phyloP scores from a whole-genome alignment of 2,329 filamentous ascomycete species.

The Xylariaceae sp. region DNA sequence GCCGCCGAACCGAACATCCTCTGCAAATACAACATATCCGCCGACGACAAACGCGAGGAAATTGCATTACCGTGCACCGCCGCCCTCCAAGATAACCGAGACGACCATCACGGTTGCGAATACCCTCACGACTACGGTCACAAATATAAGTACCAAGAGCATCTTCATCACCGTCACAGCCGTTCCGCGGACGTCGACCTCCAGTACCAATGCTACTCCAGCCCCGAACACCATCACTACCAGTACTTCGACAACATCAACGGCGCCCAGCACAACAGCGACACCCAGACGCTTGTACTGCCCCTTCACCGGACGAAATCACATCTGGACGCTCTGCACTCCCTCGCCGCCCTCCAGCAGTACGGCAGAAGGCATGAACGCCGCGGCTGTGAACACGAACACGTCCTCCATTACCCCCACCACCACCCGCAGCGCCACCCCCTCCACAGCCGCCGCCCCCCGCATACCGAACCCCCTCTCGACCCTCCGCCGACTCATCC shows the following conservation, averaged over 20 bases:
- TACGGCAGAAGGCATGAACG: not conserved
- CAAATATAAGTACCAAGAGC: not conserved
- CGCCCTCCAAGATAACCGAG: not conserved
- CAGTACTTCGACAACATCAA: not conserved
- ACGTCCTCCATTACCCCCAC: not conserved
- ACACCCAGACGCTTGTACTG: slow-evolving; percentile 26
- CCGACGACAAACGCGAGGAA: not conserved
- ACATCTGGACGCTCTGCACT: slow-evolving; percentile 24
- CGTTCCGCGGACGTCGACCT: not conserved
- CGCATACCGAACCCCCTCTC: slow-evolving; percentile 18
- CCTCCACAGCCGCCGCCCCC: too few relatives aligned
- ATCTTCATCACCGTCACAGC: not conserved
- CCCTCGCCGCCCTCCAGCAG: too few relatives aligned
- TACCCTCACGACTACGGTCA: not conserved
- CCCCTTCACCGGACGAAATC: slow-evolving; percentile 13
- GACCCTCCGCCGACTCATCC: too few relatives aligned
- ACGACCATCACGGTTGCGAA: not conserved
- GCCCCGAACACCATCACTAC: not conserved
- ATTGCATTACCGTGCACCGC: not conserved
- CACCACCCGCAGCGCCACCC: not conserved
- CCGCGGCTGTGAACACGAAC: not conserved
- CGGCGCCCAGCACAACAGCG: not conserved
- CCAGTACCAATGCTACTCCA: not conserved
- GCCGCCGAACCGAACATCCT: not conserved
- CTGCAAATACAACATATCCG: not conserved